phyloP scores from a whole-genome alignment of 108 stramenopile species.

The Skeletonema tropicum region DNA sequence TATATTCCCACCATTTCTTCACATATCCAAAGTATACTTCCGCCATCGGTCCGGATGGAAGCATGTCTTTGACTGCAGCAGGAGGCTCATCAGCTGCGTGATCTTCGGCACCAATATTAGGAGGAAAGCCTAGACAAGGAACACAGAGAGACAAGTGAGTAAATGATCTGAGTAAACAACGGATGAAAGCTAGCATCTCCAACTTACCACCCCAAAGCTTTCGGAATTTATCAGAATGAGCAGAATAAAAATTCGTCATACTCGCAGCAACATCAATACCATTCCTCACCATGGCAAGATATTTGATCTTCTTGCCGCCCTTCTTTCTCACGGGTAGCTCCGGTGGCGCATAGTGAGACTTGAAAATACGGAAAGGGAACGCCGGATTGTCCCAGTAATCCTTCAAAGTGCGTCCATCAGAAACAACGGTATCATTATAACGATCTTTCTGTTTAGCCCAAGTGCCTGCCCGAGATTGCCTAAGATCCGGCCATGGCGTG shows the following conservation, averaged over 20 bases:
- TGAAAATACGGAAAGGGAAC: constrained; percentile 62
- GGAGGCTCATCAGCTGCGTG: constrained; percentile 19
- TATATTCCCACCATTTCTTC: constrained; percentile 49
- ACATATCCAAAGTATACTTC: constrained; percentile 41
- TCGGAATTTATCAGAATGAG: constrained; percentile 39
- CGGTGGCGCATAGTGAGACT: constrained; percentile 44
- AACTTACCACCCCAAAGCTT: constrained; percentile 47
- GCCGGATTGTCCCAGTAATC: constrained; percentile 50
- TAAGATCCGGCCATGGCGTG: constrained; percentile 49
- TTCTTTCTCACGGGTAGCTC: constrained; percentile 40
- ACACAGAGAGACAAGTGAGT: not conserved
- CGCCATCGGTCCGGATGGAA: constrained; percentile 33
- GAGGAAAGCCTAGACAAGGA: constrained; percentile 40
- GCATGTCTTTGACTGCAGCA: constrained; percentile 27
- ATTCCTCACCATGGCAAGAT: constrained; percentile 50
- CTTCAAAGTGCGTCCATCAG: constrained; percentile 34
- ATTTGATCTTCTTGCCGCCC: constrained; percentile 48
- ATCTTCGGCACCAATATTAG: constrained; percentile 13
- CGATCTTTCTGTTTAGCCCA: constrained; percentile 47
- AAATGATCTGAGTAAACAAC: not conserved
- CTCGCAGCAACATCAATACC: constrained; percentile 49
- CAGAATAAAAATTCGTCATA: constrained; percentile 38
- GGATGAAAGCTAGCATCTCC: not conserved
- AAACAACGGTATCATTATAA: constrained; percentile 47
- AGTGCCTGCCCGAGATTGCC: constrained; percentile 31